Evolutionary conservation across 129 eudicot genomes (phyloP).

Genomic region (Tagetes erecta): DNA sequence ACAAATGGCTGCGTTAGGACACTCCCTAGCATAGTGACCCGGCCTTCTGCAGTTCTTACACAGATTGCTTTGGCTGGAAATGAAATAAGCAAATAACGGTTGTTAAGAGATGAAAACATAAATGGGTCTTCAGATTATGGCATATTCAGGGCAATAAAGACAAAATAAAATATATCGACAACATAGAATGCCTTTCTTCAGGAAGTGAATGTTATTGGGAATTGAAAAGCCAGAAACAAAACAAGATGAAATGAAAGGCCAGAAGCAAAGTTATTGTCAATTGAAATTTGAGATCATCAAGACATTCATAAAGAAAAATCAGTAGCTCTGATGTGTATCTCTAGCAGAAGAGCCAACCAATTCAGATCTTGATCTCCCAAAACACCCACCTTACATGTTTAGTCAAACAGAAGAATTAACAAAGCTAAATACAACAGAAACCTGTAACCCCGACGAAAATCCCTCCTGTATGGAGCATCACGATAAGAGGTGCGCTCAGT

Average conservation of each 20-base stretch:
- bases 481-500: slow-evolving; percentile 78
- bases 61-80: slow-evolving; percentile 69
- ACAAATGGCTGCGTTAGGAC: slow-evolving; percentile 91
- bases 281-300: neutral
- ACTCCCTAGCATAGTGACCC: slow-evolving; percentile 95
- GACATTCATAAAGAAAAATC: slow-evolving; percentile 15
- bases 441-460: slow-evolving; percentile 84
- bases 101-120: neutral
- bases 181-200: slow-evolving; percentile 1
- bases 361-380: slow-evolving; percentile 24
- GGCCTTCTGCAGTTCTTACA: slow-evolving; percentile 95
- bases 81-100: slow-evolving; percentile 11
- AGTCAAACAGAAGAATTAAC: slow-evolving; percentile 31
- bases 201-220: no score
- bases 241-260: neutral
- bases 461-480: slow-evolving; percentile 90
- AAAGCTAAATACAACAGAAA: slow-evolving; percentile 35
- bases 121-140: neutral
- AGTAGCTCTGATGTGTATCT: neutral
- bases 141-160: neutral
- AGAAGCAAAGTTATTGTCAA: slow-evolving; percentile 15
- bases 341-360: slow-evolving; percentile 19
- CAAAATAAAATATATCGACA: neutral
- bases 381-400: slow-evolving; percentile 27
- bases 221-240: neutral